These are phyloP conservation scores for Globisporangium acanthophoron DNA, from an alignment of 352 stramenopile species.

Conservation along the genomic window DNA sequence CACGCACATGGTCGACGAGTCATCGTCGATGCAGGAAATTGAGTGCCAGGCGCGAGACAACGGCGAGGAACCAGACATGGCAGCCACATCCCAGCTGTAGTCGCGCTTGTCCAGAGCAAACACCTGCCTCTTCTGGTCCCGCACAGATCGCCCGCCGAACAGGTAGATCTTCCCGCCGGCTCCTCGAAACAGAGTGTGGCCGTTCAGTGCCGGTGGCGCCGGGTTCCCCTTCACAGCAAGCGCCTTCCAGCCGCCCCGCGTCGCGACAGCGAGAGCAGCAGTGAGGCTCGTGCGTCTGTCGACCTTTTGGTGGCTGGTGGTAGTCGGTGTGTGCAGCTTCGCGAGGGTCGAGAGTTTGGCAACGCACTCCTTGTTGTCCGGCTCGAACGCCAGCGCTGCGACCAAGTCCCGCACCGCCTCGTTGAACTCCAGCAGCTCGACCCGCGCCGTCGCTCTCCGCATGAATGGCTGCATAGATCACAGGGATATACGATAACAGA, in stretches of 20 bases:
- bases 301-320: too few relatives aligned
- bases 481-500: neutral
- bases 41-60: slow-evolving; percentile 57
- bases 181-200: slow-evolving; percentile 47
- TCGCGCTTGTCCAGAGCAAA: slow-evolving; percentile 43
- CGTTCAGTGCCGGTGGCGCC: slow-evolving; percentile 55
- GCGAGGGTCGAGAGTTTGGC: slow-evolving; percentile 29
- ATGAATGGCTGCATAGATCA: slow-evolving; percentile 36
- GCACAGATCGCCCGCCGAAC: slow-evolving; percentile 53
- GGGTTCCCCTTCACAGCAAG: slow-evolving; percentile 55
- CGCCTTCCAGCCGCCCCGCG: slow-evolving; percentile 37
- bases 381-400: slow-evolving; percentile 37
- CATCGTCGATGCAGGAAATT: slow-evolving; percentile 20
- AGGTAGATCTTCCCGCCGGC: slow-evolving; percentile 23
- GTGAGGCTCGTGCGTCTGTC: slow-evolving; percentile 16
- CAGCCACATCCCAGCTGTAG: slow-evolving; percentile 41
- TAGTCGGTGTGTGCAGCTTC: neutral
- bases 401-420: slow-evolving; percentile 37
- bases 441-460: slow-evolving; percentile 40
- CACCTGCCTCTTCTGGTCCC: slow-evolving; percentile 45
- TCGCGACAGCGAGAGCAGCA: slow-evolving; percentile 26
- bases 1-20: slow-evolving; percentile 23
- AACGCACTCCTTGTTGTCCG: slow-evolving; percentile 46
- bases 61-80: slow-evolving; percentile 21
- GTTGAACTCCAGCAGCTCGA: slow-evolving; percentile 20